These are phyloP conservation scores for Erodium moschatum DNA, from an alignment of 441 rosid species.

Conservation along the genomic window DNA sequence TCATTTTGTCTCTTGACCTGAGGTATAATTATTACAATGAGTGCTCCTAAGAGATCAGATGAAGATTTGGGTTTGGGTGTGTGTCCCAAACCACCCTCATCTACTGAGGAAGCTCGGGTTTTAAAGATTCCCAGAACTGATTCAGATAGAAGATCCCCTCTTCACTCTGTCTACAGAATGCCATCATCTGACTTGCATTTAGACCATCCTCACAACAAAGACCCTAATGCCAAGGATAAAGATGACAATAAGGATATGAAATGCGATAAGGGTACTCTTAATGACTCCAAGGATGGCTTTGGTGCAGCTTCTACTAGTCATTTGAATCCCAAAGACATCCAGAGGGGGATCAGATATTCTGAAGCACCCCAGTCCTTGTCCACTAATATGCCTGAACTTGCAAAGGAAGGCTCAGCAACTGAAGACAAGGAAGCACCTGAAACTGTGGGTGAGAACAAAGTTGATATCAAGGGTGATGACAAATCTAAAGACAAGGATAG, in stretches of 20 bases:
- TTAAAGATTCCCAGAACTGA: conserved; percentile 59
- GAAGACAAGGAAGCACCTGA: conserved; percentile 72
- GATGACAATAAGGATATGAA: conserved; percentile 57
- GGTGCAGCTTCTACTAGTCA: conserved; percentile 33
- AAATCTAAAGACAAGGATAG: conserved; percentile 81
- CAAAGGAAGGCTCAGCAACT: conserved; percentile 47
- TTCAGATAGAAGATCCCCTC: conserved; percentile 68
- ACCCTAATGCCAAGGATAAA: conserved; percentile 59
- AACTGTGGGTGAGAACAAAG: conserved; percentile 73
- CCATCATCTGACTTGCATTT: conserved; percentile 43
- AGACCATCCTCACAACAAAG: conserved; percentile 55
- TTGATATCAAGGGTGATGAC: conserved; percentile 71
- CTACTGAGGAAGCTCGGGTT: conserved; percentile 46
- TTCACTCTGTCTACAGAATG: conserved; percentile 50
- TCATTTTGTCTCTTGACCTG: neutral
- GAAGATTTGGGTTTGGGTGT: conserved; percentile 51
- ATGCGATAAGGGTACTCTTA: conserved; percentile 41
- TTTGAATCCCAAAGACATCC: conserved; percentile 59
- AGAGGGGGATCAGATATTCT: conserved; percentile 61
- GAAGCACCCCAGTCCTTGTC: no score
- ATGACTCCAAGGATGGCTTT: conserved; percentile 57
- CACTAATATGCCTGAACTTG: conserved; percentile 41
- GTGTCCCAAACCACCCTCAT: conserved; percentile 46
- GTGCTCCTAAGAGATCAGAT: conserved; percentile 77
- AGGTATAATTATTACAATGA: conserved; percentile 35